phyloP scores from a whole-genome alignment of 352 stramenopile species.

The Proteromonas lacertae region DNA sequence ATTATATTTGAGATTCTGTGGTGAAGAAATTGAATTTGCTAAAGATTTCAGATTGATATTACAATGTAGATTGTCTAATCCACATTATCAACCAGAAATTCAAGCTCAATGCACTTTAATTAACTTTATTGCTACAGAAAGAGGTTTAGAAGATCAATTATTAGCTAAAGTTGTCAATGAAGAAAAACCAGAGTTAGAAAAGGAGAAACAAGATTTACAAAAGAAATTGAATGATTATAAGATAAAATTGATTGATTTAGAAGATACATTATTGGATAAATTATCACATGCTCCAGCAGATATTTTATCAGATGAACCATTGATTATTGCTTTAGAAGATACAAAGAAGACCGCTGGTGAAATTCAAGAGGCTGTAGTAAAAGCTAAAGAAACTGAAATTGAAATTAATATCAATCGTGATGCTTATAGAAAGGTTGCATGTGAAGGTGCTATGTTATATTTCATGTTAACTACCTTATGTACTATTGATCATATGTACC shows the following conservation, averaged over 20 bases:
- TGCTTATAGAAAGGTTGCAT: constrained; percentile 46
- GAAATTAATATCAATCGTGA: constrained; percentile 55
- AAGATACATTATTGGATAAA: constrained; percentile 36
- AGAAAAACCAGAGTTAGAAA: constrained; percentile 43
- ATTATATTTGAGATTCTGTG: constrained; percentile 66
- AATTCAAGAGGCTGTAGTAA: constrained; percentile 47
- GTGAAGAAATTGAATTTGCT: constrained; percentile 73
- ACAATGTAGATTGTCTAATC: constrained; percentile 60
- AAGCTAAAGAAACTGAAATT: constrained; percentile 33
- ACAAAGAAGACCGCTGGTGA: constrained; percentile 49
- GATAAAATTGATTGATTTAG: constrained; percentile 32
- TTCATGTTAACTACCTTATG: constrained; percentile 45
- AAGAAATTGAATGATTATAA: constrained; percentile 38
- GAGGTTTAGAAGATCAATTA: constrained; percentile 48
- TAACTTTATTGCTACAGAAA: constrained; percentile 54
- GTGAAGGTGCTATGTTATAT: constrained; percentile 37
- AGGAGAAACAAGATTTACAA: constrained; percentile 38
- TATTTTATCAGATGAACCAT: constrained; percentile 33
- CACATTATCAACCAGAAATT: constrained; percentile 54
- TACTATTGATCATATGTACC: constrained; percentile 49
- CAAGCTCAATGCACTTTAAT: constrained; percentile 41
- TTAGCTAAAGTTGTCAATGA: constrained; percentile 49
- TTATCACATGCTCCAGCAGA: constrained; percentile 40
- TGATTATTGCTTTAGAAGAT: constrained; percentile 29
- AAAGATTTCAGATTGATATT: constrained; percentile 67